Evolutionary conservation across 495 filamentous ascomycete species (phyloP), one percentile per base, ranked within the genome.

Genomic region (Penicillium fimorum): DNA sequence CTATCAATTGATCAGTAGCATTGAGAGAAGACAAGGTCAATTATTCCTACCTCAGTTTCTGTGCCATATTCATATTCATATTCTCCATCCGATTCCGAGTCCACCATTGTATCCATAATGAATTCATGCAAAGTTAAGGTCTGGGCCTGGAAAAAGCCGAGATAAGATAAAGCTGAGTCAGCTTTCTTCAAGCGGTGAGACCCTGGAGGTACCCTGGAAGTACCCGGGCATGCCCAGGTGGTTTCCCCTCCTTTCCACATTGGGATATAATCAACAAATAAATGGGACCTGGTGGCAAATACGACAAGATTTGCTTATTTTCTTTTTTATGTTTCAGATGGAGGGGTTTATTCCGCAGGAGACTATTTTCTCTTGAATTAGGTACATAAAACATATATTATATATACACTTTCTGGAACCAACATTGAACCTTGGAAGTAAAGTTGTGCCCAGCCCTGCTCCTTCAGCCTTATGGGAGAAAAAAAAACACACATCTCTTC

Each of bases 61-160:
- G 68, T 66, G 5, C 77, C 71, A 62, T 86, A 86, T 58, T 86
- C 84, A 51, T 86, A 87, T 61, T 87, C 84, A 71, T 78, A 86
- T 22, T 84, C 84, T 18, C 20, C 30, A 17, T 81, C 76, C 1
- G 47, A 32, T 25, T 60, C 61, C 10, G 35, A 55, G 17, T 64
- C 63, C 1, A 53, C 15, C 38, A 69, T 59, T 40, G 61, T 67
- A 60, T 71, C 64, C 55, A 73, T 63, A 20, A 27, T 35, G 17
- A 25, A 13, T 37, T 35, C 25, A 27, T 27, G 32, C 12, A 35
- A 35, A 12, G 32, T 35, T 4, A 27, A 27, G 6, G 25, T 27
- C 25, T 4, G 25, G 25, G 25, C 25, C 32, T 35, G 32, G 32
- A 35, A 11, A 4, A 13, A 15, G 32, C 12, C 33, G 40, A 38